Evolutionary conservation across 2,329 filamentous ascomycete species (phyloP).

Genomic region (Sodiomyces alkalinus): DNA sequence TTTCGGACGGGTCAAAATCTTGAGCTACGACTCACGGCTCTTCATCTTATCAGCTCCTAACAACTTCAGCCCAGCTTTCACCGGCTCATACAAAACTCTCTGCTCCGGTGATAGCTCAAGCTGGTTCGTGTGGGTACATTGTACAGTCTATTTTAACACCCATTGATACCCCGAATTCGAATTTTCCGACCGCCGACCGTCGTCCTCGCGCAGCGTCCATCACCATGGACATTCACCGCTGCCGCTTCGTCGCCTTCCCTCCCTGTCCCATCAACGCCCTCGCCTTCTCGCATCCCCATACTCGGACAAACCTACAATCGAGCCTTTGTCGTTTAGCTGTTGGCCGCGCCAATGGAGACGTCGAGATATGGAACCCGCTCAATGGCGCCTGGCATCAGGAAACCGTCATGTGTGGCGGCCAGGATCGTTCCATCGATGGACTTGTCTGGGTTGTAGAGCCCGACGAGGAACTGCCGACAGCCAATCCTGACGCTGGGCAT

Average conservation of each 20-base stretch:
- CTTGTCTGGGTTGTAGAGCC: constrained; percentile 84
- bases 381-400: constrained; percentile 82
- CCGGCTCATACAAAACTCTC: no score
- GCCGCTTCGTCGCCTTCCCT: constrained; percentile 87
- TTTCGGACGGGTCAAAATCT: constrained; percentile 5
- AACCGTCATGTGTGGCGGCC: constrained; percentile 66
- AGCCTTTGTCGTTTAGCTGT: constrained; percentile 63
- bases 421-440: constrained; percentile 77
- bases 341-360: constrained; percentile 85
- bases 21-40: no score
- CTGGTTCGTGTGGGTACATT: no score
- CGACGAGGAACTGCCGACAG: constrained; percentile 43
- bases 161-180: no score
- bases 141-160: no score
- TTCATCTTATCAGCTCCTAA: no score
- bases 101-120: no score
- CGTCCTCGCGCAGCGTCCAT: constrained; percentile 1
- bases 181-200: no score
- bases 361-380: constrained; percentile 92
- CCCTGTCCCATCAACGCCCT: constrained; percentile 86
- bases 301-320: constrained; percentile 30
- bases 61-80: no score
- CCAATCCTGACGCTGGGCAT: background rate
- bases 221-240: constrained; percentile 88
- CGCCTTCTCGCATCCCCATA: constrained; percentile 69